These are phyloP conservation scores for Colletotrichum sp. DNA, from an alignment of 2,329 filamentous ascomycete species.

Conservation along the genomic window DNA sequence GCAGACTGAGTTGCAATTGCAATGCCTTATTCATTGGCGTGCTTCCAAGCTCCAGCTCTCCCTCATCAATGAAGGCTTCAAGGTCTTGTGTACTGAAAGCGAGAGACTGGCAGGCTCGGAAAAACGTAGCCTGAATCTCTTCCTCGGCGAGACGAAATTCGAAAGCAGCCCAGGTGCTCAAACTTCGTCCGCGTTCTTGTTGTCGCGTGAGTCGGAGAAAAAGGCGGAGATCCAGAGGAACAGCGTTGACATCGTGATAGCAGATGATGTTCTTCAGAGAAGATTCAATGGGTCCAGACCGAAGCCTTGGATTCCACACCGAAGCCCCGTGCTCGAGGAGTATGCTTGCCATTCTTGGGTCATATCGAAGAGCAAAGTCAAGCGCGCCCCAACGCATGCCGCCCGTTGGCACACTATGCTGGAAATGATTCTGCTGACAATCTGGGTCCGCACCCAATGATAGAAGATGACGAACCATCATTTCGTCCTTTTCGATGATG, in stretches of 20 bases:
- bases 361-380: neutral
- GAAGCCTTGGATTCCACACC: neutral
- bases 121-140: neutral
- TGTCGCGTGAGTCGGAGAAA: neutral
- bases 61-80: neutral
- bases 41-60: neutral
- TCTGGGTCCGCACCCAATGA: neutral
- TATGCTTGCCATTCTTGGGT: neutral
- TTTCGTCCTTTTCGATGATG: neutral
- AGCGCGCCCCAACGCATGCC: neutral
- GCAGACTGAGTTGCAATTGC: neutral
- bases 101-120: neutral
- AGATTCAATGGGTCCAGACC: neutral
- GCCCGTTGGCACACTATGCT: neutral
- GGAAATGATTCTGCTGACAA: neutral
- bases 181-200: neutral
- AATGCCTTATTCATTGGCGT: neutral
- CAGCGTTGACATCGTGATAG: neutral
- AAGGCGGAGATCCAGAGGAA: neutral
- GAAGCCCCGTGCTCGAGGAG: neutral
- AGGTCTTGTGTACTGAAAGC: neutral
- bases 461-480: neutral
- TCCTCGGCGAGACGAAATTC: neutral
- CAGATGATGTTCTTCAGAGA: neutral
- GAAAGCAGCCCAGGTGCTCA: neutral